Percentiles rank a stretch among this genome's conserved stretches.
phyloP scores from a whole-genome alignment of 208 protist genomes.

The Acanthamoeba lenticulata region DNA sequence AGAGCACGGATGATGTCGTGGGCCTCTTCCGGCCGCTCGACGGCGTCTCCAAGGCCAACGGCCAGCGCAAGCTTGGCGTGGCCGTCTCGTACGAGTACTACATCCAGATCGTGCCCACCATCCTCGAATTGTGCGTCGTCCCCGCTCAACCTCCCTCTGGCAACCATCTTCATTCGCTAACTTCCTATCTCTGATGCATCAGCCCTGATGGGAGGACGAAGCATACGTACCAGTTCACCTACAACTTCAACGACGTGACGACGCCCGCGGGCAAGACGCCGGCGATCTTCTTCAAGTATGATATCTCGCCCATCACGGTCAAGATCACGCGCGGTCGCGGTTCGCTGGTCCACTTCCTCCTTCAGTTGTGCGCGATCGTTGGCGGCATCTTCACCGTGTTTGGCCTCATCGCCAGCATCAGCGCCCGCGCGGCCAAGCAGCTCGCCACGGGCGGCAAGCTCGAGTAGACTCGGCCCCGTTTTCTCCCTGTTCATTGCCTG shows the following conservation, averaged over 20 bases:
- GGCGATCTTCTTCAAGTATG: slow-evolving; percentile 56
- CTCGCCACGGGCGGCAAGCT: background rate
- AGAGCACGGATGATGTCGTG: background rate
- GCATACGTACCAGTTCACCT: slow-evolving; percentile 59
- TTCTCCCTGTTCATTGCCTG: too few species aligned
- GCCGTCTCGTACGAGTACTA: slow-evolving; percentile 50
- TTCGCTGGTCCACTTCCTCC: slow-evolving; percentile 30
- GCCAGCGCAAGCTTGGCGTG: background rate
- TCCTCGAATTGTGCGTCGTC: background rate
- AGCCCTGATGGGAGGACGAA: slow-evolving; percentile 31
- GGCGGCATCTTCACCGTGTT: slow-evolving; percentile 50
- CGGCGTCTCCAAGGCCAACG: background rate
- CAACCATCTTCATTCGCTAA: background rate
- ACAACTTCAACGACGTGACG: slow-evolving; percentile 50
- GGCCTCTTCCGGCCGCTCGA: slow-evolving; percentile 51
- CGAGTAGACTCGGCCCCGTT: background rate
- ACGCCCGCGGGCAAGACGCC: background rate
- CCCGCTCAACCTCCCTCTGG: background rate
- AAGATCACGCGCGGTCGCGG: slow-evolving; percentile 45
- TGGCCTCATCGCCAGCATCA: slow-evolving; percentile 42
- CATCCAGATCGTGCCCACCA: slow-evolving; percentile 62
- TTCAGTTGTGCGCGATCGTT: slow-evolving; percentile 55
- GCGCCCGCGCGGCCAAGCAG: background rate
- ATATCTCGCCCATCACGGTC: slow-evolving; percentile 47
- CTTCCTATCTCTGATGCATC: background rate